Percentiles rank a stretch among this genome's conserved stretches.
These are phyloP conservation scores for Medicago ruthenica DNA, from an alignment of 306 rosid species.

Conservation along the genomic window DNA sequence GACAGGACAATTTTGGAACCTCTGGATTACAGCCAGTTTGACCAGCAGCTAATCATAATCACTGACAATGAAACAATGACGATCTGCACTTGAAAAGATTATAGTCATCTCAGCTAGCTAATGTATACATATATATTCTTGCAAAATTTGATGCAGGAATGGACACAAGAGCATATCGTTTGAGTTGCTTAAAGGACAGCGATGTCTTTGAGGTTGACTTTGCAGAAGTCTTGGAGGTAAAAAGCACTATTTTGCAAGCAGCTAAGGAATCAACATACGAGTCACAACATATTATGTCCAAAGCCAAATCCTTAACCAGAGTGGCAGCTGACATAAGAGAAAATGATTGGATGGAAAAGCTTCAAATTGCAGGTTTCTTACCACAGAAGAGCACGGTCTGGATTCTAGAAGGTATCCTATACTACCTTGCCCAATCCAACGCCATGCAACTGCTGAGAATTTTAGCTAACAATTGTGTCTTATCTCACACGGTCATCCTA, in stretches of 20 bases:
- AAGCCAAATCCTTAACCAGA: slow-evolving; percentile 77
- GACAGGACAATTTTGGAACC: background rate
- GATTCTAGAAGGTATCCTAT: slow-evolving; percentile 90
- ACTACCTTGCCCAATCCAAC: slow-evolving; percentile 75
- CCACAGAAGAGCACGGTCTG: slow-evolving; percentile 89
- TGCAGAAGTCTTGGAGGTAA: slow-evolving; percentile 70
- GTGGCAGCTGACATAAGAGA: slow-evolving; percentile 89
- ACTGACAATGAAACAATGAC: background rate
- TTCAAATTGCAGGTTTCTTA: slow-evolving; percentile 75
- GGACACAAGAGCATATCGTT: slow-evolving; percentile 96
- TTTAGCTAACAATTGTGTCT: slow-evolving; percentile 75
- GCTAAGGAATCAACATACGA: slow-evolving; percentile 69
- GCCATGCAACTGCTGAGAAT: slow-evolving; percentile 80
- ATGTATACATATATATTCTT: background rate
- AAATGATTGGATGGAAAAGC: slow-evolving; percentile 85
- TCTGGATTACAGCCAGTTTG: background rate
- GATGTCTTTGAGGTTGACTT: slow-evolving; percentile 94
- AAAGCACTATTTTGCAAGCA: slow-evolving; percentile 73
- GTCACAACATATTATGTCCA: slow-evolving; percentile 45
- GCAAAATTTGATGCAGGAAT: slow-evolving; percentile 70
- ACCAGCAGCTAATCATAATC: background rate
- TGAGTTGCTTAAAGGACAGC: slow-evolving; percentile 84
- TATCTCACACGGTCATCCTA: slow-evolving; percentile 74
- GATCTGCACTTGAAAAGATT: background rate
- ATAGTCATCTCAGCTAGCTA: background rate